Base-by-base conservation (phyloP, 495 filamentous ascomycete genomes). In the Hypoxylon fragiforme region DNA sequence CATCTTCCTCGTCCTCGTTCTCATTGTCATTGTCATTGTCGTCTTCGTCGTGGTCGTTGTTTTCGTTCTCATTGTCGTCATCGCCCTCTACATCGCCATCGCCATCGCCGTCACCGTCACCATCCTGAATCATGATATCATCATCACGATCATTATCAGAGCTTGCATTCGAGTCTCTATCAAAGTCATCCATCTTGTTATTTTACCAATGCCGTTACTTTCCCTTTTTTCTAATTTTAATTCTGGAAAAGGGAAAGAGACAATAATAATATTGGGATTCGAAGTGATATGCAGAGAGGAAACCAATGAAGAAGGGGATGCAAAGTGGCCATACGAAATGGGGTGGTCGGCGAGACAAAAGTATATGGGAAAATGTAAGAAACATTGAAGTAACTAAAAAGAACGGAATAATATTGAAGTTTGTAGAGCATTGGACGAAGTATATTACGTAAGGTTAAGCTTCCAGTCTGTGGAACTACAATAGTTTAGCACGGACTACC, bases 131-230 rank as follows among this genome's bases (percentile, higher is more conserved):
- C n/a, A 75, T 54, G 5, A 63, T 24, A 28, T 68, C 72, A 46
- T 86, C 84, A 24, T 88, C 85, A 50, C 82, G 80, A 20, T 89
- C 85, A 54, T 88, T 87, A 51, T 89, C 85, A 5, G 85, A 88
- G 67, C 82, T 86, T 53, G 73, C 82, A 57, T 82, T 81, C 52
- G 79, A 84, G 22, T 83, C 84, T 44, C 59, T 54, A 24, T 65
- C 62, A n/a, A 58, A 68, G 43, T 68, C 65, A 30, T 68, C 65
- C 65, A 68, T 68, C 28, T 14, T 45, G 18, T 16, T 24, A 44
- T 28, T 28, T 28, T 28, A 28, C 24, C 24, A 4, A 9, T 28
- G 24, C 4, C 4, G 24, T 4, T 28, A 9, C 24, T 4, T 28
- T 28, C 24, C 9, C 24, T 9, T 4, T 4, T 4, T 4, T 28